Conservation (phyloP, 1,284 basidiomycete species). For the Somion occarium region DNA sequence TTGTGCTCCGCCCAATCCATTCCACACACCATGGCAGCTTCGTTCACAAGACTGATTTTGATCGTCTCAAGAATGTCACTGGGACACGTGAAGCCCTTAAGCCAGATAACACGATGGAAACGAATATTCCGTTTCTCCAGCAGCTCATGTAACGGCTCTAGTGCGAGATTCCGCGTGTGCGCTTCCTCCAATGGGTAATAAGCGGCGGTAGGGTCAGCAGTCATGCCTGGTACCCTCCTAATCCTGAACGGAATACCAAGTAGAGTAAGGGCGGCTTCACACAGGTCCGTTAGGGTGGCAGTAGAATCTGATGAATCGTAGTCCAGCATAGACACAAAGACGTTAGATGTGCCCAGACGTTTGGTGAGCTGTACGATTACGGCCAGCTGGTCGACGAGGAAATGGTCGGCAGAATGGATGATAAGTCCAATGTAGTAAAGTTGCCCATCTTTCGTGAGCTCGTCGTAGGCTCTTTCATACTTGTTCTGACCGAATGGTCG, state of each 20-base stretch:
- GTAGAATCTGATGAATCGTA: constrained; percentile 92
- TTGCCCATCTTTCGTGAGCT: constrained; percentile 74
- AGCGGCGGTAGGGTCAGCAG: constrained; percentile 74
- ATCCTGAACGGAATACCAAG: constrained; percentile 91
- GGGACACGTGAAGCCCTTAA: constrained; percentile 96
- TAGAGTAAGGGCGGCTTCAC: constrained; percentile 87
- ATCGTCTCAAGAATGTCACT: constrained; percentile 94
- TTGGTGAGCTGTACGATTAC: constrained; percentile 92
- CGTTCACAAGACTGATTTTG: constrained; percentile 82
- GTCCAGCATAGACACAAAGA: constrained; percentile 96
- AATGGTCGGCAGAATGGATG: constrained; percentile 95
- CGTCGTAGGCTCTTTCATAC: constrained; percentile 80
- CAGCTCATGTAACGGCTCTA: constrained; percentile 88
- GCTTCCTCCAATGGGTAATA: constrained; percentile 96
- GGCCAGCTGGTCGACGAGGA: constrained; percentile 93
- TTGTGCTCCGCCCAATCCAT: constrained; percentile 99
- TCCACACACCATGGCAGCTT: constrained; percentile 94
- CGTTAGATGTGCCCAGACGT: constrained; percentile 78
- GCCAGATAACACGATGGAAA: constrained; percentile 90
- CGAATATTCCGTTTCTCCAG: constrained; percentile 69
- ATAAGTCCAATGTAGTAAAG: constrained; percentile 93
- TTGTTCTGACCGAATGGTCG: constrained; percentile 89
- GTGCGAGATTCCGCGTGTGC: constrained; percentile 83
- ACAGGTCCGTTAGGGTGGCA: constrained; percentile 86
- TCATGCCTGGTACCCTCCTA: constrained; percentile 83